A percentile compares a stretch with the other conserved stretches of the same genome.
Conservation (phyloP, 2,329 filamentous ascomycete species). For the Monilinia laxa region DNA sequence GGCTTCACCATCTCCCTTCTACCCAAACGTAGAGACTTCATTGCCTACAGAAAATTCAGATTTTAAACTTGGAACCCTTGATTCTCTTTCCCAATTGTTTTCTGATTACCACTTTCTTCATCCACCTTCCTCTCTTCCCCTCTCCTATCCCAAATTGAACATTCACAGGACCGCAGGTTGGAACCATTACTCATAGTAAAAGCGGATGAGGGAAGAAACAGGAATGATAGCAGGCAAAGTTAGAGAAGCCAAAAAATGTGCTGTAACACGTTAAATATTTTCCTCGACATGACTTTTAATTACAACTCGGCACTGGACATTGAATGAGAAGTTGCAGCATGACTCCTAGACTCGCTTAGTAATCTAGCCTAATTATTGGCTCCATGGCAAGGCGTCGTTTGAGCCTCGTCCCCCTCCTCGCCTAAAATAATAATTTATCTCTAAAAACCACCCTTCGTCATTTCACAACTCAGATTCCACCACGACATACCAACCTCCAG, state of each 20-base stretch:
- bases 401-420: slow-evolving; percentile 22
- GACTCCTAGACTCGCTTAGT: slow-evolving; percentile 1
- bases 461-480: not conserved
- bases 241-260: too few species aligned
- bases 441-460: not conserved
- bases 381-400: slow-evolving; percentile 14
- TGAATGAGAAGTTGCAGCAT: not conserved
- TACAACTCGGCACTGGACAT: too few species aligned
- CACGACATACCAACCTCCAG: not conserved
- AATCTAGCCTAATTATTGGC: not conserved
- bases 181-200: too few species aligned
- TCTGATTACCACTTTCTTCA: not conserved
- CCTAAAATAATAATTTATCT: slow-evolving; percentile 24
- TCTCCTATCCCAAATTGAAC: not conserved
- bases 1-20: too few species aligned
- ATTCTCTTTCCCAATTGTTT: too few species aligned
- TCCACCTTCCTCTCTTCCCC: not conserved
- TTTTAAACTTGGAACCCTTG: too few species aligned
- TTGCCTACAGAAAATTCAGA: too few species aligned
- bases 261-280: not conserved
- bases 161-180: too few species aligned
- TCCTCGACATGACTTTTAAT: not conserved
- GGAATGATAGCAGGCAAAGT: not conserved
- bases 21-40: too few species aligned
- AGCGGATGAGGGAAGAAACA: too few species aligned